Evolutionary conservation across 805 yeast species (phyloP), one percentile per base, ranked within the genome.

Genomic region (Suhomyces faveliae): DNA sequence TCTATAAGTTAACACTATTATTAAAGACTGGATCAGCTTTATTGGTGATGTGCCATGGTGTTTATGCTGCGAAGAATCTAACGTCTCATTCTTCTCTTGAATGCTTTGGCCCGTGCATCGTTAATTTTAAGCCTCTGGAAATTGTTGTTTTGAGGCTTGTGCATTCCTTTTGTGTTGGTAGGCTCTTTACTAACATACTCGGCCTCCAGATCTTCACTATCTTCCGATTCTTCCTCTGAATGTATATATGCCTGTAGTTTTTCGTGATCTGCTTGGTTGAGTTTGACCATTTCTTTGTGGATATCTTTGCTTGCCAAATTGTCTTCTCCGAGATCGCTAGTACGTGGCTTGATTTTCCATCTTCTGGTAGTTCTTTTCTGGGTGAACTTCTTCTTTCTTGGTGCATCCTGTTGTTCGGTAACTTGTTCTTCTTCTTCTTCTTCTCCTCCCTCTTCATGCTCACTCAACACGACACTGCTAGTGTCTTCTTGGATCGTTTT

Each of bases 41-140:
- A n/a, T n/a, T n/a, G n/a, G n/a, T n/a, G n/a, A n/a, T n/a, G n/a
- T n/a, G n/a, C n/a, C n/a, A n/a, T n/a, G n/a, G n/a, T n/a, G n/a
- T n/a, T n/a, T n/a, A n/a, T n/a, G n/a, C 27, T 10, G 10, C 6
- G 27, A 24, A 24, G 13, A 8, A 3, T 3, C 25, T 43, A 33
- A 10, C 53, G 33, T 29, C 51, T 35, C 52, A 53, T 46, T 52
- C 81, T 65, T 51, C 73, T 71, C 54, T 71, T 73, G 55, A 71
- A 71, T 20, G 63, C 61, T 46, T 64, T 66, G n/a, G 71, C 52
- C 30, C 77, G 60, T 10, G 77, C 74, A 41, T 71, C 77, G 35
- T 79, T 78, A 40, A 82, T 70, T 59, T 79, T 81, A 44, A 78
- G 64, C 48, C 82, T 64, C 54, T 77, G 78, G 63, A 70, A 82